Evolutionary conservation across 371 early-diverging fungal species (phyloP), one percentile per base, ranked within the genome.

Genomic region (Mortierella sp.): DNA sequence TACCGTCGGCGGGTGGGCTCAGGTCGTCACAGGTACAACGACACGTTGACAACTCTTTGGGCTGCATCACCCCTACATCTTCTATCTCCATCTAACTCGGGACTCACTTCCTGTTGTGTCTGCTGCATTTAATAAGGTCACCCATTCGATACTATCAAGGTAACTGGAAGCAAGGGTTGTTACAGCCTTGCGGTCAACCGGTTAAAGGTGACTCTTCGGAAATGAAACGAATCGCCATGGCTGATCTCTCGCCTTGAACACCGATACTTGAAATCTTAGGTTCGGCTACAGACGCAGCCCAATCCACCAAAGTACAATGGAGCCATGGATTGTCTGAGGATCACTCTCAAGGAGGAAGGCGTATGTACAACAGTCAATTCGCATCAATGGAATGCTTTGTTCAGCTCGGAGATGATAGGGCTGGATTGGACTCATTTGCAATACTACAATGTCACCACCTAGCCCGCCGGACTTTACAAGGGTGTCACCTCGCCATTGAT

Each of bases 1-100:
- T 45, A 94, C 95, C n/a, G 79, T 90, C 48, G 95, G 93, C 62
- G 95, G 95, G 34, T 92, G 92, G 90, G 92, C 92, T 13, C 94
- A 94, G 71, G 95, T 94, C 12, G 80, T 90, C 19, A 89, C 91
- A 44, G 93, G 91, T 88, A 84, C 78, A 52, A 12, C 7, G 34
- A 29, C 19, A 44, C 19, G 13, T 31, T 34, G 34, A 34, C 34
- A 34, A 10, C 34, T 34, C 34, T 10, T 34, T 34, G 34, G 10
- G 34, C 7, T 34, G 4, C 34, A 34, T 7, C 34, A 4, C 34
- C 10, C 31, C 34, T 56, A 41, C 29, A 47, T 53, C 49, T 61
- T 46, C 17, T 19, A 16, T 24, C 29, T 47, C 21, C 25, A 19
- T 50, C 37, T 40, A n/a, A 17, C 3, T 53, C 37, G 24, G 40